phyloP scores from a whole-genome alignment of 768 basidiomycete species.

The Mycena maculata region DNA sequence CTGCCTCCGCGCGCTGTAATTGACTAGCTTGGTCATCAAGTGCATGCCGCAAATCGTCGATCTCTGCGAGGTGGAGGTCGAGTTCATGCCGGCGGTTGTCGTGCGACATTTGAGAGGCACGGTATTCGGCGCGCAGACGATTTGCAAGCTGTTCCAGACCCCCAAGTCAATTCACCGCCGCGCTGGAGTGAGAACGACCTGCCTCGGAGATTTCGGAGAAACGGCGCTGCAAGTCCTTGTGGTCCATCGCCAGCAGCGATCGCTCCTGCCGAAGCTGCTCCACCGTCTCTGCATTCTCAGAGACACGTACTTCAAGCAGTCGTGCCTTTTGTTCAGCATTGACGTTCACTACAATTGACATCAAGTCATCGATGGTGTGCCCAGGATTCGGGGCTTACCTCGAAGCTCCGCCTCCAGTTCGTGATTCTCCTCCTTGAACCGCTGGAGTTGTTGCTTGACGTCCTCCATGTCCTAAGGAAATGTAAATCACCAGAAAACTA shows the following conservation, averaged over 20 bases:
- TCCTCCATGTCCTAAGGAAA: conserved; percentile 80
- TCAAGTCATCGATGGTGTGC: conserved; percentile 14
- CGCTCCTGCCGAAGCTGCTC: conserved; percentile 84
- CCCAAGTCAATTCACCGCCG: background rate
- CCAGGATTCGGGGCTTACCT: conserved; percentile 52
- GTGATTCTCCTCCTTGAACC: conserved; percentile 78
- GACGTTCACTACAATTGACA: conserved; percentile 60
- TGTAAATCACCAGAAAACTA: conserved; percentile 21
- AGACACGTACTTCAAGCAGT: conserved; percentile 71
- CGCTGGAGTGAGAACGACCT: conserved; percentile 31
- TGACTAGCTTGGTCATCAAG: conserved; percentile 70
- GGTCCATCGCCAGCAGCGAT: conserved; percentile 71
- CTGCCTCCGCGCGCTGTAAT: conserved; percentile 71
- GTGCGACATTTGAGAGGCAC: conserved; percentile 72
- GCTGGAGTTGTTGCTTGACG: conserved; percentile 74
- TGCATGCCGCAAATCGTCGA: conserved; percentile 79
- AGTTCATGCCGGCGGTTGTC: conserved; percentile 80
- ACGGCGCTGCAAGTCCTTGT: conserved; percentile 78
- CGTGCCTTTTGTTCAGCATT: conserved; percentile 81
- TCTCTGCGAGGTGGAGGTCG: conserved; percentile 76
- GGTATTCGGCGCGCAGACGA: conserved; percentile 70
- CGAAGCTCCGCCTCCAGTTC: conserved; percentile 80
- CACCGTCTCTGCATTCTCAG: conserved; percentile 77
- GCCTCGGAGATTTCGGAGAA: conserved; percentile 79
- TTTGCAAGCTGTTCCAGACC: conserved; percentile 64